Percentiles rank a stretch among this genome's conserved stretches.
Evolutionary conservation across 164 flowering plant genomes (phyloP).

Genomic region (Dillenia suffruticosa): DNA sequence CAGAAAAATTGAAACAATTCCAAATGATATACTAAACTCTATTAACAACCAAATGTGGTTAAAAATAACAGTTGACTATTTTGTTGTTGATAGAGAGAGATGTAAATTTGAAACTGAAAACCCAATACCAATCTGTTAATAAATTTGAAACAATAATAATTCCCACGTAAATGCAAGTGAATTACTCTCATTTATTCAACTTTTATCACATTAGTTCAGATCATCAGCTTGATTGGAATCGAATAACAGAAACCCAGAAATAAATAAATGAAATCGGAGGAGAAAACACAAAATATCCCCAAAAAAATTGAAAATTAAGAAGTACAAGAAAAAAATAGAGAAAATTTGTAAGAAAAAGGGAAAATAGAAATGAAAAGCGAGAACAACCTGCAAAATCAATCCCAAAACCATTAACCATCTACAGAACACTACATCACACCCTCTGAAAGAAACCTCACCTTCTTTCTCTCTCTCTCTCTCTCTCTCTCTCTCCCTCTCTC

Average conservation of each 20-base stretch:
- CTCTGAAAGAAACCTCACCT: no score
- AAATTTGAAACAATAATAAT: conserved; percentile 1
- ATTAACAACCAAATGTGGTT: no score
- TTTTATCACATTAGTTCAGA: not conserved
- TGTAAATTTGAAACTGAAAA: conserved; percentile 4
- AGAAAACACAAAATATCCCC: not conserved
- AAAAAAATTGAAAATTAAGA: no score
- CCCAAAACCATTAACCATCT: not conserved
- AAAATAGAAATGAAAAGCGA: not conserved
- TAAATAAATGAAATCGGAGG: not conserved
- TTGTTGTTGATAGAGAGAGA: no score
- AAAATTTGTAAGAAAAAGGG: not conserved
- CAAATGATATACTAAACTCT: no score
- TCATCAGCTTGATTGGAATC: not conserved
- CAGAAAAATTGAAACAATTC: no score
- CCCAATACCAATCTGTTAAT: not conserved
- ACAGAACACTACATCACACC: not conserved
- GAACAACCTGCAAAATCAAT: not conserved
- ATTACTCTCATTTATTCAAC: not conserved
- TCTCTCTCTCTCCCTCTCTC: conserved; percentile 9
- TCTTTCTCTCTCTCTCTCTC: no score
- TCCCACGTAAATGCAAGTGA: no score
- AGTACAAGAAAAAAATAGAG: not conserved
- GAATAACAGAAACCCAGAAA: not conserved
- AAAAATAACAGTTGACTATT: no score